Evolutionary conservation across 2,329 filamentous ascomycete genomes (phyloP).

Genomic region (Verticillium zaregamsianum): DNA sequence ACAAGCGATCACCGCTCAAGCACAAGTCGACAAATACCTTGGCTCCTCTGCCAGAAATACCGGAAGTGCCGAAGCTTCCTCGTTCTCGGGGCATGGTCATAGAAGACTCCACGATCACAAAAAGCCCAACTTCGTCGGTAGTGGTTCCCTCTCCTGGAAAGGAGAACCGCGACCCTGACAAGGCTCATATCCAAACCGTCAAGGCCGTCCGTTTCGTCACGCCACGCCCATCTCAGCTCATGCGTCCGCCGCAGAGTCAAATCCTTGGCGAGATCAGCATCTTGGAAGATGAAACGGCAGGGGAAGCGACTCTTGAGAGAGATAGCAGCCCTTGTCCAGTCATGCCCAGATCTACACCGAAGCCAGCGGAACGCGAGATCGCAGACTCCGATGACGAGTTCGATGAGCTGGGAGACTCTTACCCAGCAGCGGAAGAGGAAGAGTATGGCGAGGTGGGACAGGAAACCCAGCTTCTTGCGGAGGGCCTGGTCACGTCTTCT

Average conservation of each 20-base stretch:
- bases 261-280: constrained; percentile 2
- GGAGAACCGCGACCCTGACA: constrained; percentile 8
- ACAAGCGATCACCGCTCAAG: constrained; percentile 32
- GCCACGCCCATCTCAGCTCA: neutral
- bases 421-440: neutral
- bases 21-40: constrained; percentile 24
- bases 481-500: constrained; percentile 9
- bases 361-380: constrained; percentile 30
- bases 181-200: constrained; percentile 17
- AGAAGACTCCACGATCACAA: constrained; percentile 33
- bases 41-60: constrained; percentile 6
- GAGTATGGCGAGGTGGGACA: constrained; percentile 10
- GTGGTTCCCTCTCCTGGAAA: neutral
- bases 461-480: constrained; percentile 12
- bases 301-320: neutral
- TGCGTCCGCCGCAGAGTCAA: constrained; percentile 4
- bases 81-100: constrained; percentile 29
- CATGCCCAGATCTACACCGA: constrained; percentile 5
- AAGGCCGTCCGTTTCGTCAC: constrained; percentile 13
- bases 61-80: constrained; percentile 16
- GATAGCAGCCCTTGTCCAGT: constrained; percentile 7
- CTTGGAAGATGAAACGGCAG: neutral
- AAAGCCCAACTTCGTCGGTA: constrained; percentile 17
- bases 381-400: constrained; percentile 46
- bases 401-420: constrained; percentile 1